Percentiles rank a stretch among this genome's conserved stretches.
Conservation (phyloP, 2,329 filamentous ascomycete genomes). For the Fusarium abutilonis region DNA sequence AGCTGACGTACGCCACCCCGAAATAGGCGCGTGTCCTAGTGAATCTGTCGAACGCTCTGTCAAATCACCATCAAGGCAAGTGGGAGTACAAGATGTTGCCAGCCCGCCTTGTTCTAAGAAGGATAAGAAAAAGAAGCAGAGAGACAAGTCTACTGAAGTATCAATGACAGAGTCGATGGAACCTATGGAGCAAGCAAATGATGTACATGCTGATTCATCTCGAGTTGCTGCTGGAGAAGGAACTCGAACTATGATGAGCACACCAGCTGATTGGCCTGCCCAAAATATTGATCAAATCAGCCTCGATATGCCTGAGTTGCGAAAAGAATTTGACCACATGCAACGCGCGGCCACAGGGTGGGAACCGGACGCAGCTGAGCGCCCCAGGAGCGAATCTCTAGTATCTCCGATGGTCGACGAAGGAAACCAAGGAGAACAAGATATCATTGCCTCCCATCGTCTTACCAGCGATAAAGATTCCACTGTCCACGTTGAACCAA, state of each 20-base stretch:
- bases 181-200: constrained; percentile 1
- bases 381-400: not conserved
- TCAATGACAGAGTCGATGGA: constrained; percentile 2
- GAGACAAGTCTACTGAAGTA: constrained; percentile 17
- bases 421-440: not conserved
- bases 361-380: not conserved
- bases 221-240: not conserved
- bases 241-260: not conserved
- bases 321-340: not conserved
- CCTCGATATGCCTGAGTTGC: not conserved
- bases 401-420: not conserved
- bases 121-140: constrained; percentile 32
- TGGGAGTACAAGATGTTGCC: constrained; percentile 20
- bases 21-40: not conserved
- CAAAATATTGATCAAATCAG: not conserved
- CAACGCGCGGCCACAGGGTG: not conserved
- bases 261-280: not conserved
- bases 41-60: not conserved
- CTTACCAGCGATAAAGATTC: not conserved
- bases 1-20: constrained; percentile 1
- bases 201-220: not conserved
- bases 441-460: not conserved
- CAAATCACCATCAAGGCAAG: not conserved
- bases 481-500: not conserved
- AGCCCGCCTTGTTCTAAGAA: constrained; percentile 30